Percentiles rank a stretch among this genome's conserved stretches.
These are phyloP conservation scores for Metarhizium robertsii DNA, from an alignment of 2,329 filamentous ascomycete species.

Conservation along the genomic window DNA sequence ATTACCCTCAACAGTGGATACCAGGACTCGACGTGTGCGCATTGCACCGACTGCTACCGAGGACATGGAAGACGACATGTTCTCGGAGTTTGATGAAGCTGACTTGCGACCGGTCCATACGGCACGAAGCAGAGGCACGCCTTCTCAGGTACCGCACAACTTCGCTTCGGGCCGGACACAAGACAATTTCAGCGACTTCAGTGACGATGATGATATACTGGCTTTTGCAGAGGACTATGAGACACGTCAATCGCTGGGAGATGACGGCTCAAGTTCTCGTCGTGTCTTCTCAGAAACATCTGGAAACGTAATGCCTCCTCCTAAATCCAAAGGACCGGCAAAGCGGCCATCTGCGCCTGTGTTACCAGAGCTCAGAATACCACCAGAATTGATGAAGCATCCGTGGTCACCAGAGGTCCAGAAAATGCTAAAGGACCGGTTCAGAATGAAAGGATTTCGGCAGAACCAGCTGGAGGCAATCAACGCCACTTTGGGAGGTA, in stretches of 20 bases:
- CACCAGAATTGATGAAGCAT: constrained; percentile 50
- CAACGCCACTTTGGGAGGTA: constrained; percentile 78
- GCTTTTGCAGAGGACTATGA: constrained; percentile 43
- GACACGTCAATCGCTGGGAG: constrained; percentile 23
- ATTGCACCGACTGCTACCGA: not conserved
- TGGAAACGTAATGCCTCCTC: constrained; percentile 29
- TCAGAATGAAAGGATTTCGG: constrained; percentile 78
- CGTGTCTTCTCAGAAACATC: constrained; percentile 37
- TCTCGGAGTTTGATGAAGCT: constrained; percentile 21
- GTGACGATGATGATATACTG: constrained; percentile 42
- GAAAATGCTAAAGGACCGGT: constrained; percentile 68
- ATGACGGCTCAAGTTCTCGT: constrained; percentile 18
- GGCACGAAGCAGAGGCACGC: not conserved
- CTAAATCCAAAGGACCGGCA: constrained; percentile 21
- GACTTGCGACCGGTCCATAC: constrained; percentile 9
- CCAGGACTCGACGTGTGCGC: constrained; percentile 1
- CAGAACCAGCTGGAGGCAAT: constrained; percentile 92
- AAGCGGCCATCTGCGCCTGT: constrained; percentile 22
- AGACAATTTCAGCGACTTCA: constrained; percentile 36
- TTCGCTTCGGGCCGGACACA: constrained; percentile 6
- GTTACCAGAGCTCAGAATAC: constrained; percentile 26
- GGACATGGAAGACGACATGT: constrained; percentile 16
- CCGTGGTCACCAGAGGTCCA: constrained; percentile 84
- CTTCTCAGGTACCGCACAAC: not conserved
- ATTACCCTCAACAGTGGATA: not conserved